Percentiles rank a stretch among this genome's conserved stretches.
phyloP scores from a whole-genome alignment of 2,329 filamentous ascomycete genomes.

The Aspergillus versicolor region DNA sequence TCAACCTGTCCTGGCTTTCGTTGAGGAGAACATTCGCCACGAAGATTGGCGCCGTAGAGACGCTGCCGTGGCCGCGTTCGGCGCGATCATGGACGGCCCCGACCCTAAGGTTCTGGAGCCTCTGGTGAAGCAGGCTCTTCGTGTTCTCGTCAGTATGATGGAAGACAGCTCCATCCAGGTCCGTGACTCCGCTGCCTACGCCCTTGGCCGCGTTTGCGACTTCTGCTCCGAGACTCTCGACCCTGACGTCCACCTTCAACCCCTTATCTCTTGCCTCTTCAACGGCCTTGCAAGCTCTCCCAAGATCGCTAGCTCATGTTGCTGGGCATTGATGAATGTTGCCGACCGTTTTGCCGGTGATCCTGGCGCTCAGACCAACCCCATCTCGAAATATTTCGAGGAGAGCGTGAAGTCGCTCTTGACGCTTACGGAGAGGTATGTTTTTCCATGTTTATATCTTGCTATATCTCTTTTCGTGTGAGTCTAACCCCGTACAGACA shows the following conservation, averaged over 20 bases:
- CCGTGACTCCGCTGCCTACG: constrained; percentile 93
- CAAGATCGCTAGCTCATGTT: constrained; percentile 98
- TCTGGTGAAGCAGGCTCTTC: constrained; percentile 91
- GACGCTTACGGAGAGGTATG: constrained; percentile 72
- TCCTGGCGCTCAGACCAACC: constrained; percentile 72
- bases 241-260: constrained; percentile 74
- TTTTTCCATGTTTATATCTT: not conserved
- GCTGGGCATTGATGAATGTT: constrained; percentile 98
- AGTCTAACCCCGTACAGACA: constrained; percentile 37
- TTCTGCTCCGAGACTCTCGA: constrained; percentile 90
- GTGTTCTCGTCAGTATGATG: constrained; percentile 89
- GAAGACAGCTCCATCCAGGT: constrained; percentile 86
- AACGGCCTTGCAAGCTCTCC: constrained; percentile 83
- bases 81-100: constrained; percentile 97
- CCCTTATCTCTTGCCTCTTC: constrained; percentile 85
- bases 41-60: constrained; percentile 96
- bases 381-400: constrained; percentile 89
- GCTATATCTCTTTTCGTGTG: not conserved
- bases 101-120: constrained; percentile 90
- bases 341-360: constrained; percentile 94
- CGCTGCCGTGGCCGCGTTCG: constrained; percentile 94
- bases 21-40: constrained; percentile 83
- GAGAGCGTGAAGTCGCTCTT: constrained; percentile 84
- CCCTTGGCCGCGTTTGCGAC: constrained; percentile 93
- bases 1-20: constrained; percentile 81